Percentiles rank a stretch among this genome's conserved stretches.
phyloP scores from a whole-genome alignment of 768 basidiomycete species.

The Grammothele lineata region DNA sequence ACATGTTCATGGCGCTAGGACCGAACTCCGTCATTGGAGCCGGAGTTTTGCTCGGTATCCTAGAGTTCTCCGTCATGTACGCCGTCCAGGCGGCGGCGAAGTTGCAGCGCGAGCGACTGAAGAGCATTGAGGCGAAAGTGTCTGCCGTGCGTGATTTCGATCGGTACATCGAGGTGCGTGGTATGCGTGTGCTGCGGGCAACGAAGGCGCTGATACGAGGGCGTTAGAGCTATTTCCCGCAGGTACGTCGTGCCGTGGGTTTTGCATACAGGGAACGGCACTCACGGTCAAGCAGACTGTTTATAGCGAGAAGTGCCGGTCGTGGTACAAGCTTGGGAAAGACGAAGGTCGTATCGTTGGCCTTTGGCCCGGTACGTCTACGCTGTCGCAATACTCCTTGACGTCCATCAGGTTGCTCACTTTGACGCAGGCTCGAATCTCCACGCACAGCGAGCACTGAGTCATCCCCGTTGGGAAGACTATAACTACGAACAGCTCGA shows the following conservation, averaged over 20 bases:
- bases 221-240: conserved; percentile 43
- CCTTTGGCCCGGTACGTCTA: conserved; percentile 52
- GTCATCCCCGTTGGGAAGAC: conserved; percentile 63
- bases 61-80: conserved; percentile 57
- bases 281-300: too few relatives aligned
- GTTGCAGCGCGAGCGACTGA: conserved; percentile 57
- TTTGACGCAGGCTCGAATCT: conserved; percentile 42
- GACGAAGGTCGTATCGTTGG: conserved; percentile 54
- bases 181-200: too few relatives aligned
- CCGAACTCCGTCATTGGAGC: conserved; percentile 55
- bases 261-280: too few relatives aligned
- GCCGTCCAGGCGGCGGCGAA: conserved; percentile 53
- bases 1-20: conserved; percentile 57
- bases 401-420: background rate
- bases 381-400: background rate
- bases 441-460: conserved; percentile 45
- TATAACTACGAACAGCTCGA: conserved; percentile 48
- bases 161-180: conserved; percentile 50
- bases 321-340: conserved; percentile 63
- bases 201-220: too few relatives aligned
- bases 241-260: conserved; percentile 29
- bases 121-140: conserved; percentile 54
- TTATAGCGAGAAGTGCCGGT: conserved; percentile 51
- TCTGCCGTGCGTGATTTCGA: conserved; percentile 63
- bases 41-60: conserved; percentile 48